Evolutionary conservation across 1,284 basidiomycete species (phyloP).

Genomic region (Trametes polyzona): DNA sequence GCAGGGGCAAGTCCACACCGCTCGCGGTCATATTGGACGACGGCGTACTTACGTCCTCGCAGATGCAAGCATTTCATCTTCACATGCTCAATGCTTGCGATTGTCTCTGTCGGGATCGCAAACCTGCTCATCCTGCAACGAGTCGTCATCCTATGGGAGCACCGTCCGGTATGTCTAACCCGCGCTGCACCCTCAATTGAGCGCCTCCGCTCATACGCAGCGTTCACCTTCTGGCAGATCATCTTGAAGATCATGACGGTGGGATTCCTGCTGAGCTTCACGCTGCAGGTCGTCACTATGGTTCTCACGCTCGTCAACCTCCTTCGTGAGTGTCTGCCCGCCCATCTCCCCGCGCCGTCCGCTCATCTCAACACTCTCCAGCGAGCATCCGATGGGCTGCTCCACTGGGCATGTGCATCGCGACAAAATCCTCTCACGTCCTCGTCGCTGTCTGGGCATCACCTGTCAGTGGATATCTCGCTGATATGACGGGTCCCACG

Average conservation of each 20-base stretch:
- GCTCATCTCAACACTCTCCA: constrained; percentile 6
- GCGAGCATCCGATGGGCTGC: constrained; percentile 29
- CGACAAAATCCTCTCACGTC: constrained; percentile 22
- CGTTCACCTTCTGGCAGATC: constrained; percentile 21
- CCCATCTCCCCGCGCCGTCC: not conserved
- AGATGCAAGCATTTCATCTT: constrained; percentile 35
- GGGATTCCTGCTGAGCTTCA: constrained; percentile 32
- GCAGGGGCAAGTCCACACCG: constrained; percentile 8
- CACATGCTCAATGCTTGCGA: constrained; percentile 29
- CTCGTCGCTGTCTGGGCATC: constrained; percentile 35
- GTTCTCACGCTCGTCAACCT: constrained; percentile 24
- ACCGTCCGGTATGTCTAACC: constrained; percentile 29
- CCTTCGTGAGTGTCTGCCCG: constrained; percentile 21
- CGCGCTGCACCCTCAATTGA: not conserved
- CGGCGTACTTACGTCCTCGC: not conserved
- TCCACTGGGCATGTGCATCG: constrained; percentile 32
- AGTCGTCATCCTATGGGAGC: constrained; percentile 38
- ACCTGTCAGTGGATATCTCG: constrained; percentile 31
- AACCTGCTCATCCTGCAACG: constrained; percentile 36
- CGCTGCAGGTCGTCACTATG: constrained; percentile 32
- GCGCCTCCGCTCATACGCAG: not conserved
- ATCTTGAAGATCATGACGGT: constrained; percentile 31
- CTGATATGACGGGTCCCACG: not conserved
- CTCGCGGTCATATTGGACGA: too few species aligned
- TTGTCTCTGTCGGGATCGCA: constrained; percentile 34